Evolutionary conservation across 2,329 filamentous ascomycete genomes (phyloP).

Genomic region (Aspergillus japonicus): DNA sequence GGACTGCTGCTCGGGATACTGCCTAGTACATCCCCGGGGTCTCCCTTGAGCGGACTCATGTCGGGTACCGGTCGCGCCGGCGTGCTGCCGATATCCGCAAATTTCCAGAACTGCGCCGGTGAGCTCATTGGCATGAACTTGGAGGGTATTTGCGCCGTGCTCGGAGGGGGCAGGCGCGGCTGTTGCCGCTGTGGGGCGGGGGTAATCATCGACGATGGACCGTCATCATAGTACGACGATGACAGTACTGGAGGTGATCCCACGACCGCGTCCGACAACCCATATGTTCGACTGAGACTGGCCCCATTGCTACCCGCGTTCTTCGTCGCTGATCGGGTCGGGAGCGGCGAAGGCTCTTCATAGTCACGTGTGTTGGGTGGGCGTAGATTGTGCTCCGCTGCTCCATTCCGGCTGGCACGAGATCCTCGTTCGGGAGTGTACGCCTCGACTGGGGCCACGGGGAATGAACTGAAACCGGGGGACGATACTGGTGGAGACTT

Average conservation of each 20-base stretch:
- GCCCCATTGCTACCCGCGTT: slow-evolving; percentile 25
- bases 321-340: slow-evolving; percentile 32
- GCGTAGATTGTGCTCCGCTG: slow-evolving; percentile 26
- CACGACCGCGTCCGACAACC: slow-evolving; percentile 40
- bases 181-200: slow-evolving; percentile 51
- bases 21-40: slow-evolving; percentile 34
- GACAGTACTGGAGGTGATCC: slow-evolving; percentile 49
- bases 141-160: slow-evolving; percentile 50
- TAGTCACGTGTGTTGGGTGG: slow-evolving; percentile 37
- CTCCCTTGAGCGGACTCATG: slow-evolving; percentile 49
- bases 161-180: slow-evolving; percentile 48
- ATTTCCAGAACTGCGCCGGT: slow-evolving; percentile 53
- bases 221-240: slow-evolving; percentile 50
- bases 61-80: slow-evolving; percentile 45
- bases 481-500: slow-evolving; percentile 41
- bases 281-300: slow-evolving; percentile 36
- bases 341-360: slow-evolving; percentile 45
- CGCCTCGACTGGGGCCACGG: slow-evolving; percentile 44
- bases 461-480: slow-evolving; percentile 44
- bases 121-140: slow-evolving; percentile 54
- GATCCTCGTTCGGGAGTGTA: slow-evolving; percentile 50
- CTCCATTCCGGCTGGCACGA: slow-evolving; percentile 33
- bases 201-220: slow-evolving; percentile 48
- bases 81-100: slow-evolving; percentile 47
- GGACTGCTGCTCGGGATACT: slow-evolving; percentile 50